Percentiles rank a stretch among this genome's conserved stretches.
Conservation (phyloP, 2,329 filamentous ascomycete genomes). For the Epicoccum sorghinum region DNA sequence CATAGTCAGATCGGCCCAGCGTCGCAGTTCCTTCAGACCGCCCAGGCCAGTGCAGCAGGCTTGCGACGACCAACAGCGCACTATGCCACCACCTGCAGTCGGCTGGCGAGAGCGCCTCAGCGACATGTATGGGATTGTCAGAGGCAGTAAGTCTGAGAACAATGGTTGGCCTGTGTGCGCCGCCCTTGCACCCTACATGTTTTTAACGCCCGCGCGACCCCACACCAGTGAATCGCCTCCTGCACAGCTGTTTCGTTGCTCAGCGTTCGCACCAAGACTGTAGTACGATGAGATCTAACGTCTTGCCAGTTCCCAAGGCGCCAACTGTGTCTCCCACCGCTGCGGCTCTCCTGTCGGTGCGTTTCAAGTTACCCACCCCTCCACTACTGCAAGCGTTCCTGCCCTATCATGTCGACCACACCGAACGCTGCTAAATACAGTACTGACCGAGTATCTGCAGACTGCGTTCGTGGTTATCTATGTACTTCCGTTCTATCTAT, state of each 20-base stretch:
- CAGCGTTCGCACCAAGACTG: conserved; percentile 8
- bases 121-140: conserved; percentile 40
- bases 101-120: conserved; percentile 43
- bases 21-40: neutral
- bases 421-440: conserved; percentile 16
- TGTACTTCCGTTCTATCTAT: conserved; percentile 89
- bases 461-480: conserved; percentile 86
- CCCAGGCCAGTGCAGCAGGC: neutral
- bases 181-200: conserved; percentile 16
- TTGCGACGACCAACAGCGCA: conserved; percentile 14
- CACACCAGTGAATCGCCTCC: conserved; percentile 17
- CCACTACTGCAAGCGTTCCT: conserved; percentile 23
- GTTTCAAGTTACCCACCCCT: conserved; percentile 39
- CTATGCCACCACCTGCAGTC: conserved; percentile 45
- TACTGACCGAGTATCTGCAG: conserved; percentile 52
- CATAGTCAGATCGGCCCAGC: neutral
- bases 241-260: conserved; percentile 22
- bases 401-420: conserved; percentile 30
- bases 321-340: conserved; percentile 43
- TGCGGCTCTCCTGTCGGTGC: conserved; percentile 48
- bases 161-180: conserved; percentile 41
- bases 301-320: conserved; percentile 44
- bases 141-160: conserved; percentile 44
- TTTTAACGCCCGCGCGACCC: conserved; percentile 35
- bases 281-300: conserved; percentile 34